phyloP scores from a whole-genome alignment of 306 rosid species.

The Rosa rugosa region DNA sequence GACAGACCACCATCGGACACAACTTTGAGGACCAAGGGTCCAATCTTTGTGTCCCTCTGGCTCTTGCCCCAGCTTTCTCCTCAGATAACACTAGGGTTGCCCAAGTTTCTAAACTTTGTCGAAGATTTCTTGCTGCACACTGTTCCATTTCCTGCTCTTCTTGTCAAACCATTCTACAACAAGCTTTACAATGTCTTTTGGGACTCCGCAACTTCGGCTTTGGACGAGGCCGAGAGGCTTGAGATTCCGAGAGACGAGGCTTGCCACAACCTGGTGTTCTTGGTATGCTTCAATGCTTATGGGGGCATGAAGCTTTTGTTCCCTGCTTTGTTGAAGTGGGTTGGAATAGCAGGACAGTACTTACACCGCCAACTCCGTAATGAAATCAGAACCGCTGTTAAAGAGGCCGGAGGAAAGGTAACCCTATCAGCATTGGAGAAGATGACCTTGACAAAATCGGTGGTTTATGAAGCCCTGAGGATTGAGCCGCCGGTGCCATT shows the following conservation, averaged over 20 bases:
- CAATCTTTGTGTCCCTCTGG: conserved; percentile 36
- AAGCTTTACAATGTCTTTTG: conserved; percentile 38
- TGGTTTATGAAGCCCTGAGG: conserved; percentile 24
- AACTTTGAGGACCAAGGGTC: conserved; percentile 33
- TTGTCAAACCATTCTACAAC: conserved; percentile 42
- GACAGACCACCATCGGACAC: conserved; percentile 29
- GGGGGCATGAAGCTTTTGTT: conserved; percentile 57
- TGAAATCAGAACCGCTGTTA: conserved; percentile 50
- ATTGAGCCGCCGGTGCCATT: conserved; percentile 69
- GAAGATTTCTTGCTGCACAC: conserved; percentile 54
- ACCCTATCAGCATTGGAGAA: conserved; percentile 37
- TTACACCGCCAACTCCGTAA: conserved; percentile 43
- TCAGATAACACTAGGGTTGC: conserved; percentile 28
- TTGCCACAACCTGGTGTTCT: conserved; percentile 58
- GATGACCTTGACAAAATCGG: conserved; percentile 43
- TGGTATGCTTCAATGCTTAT: conserved; percentile 56
- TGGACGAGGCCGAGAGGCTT: conserved; percentile 48
- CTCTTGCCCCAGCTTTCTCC: conserved; percentile 51
- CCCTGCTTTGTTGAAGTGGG: conserved; percentile 55
- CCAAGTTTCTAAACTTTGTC: conserved; percentile 30
- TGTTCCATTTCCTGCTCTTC: conserved; percentile 40
- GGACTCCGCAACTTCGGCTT: conserved; percentile 16
- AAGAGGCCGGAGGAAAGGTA: conserved; percentile 33
- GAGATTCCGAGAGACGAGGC: conserved; percentile 59
- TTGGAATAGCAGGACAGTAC: conserved; percentile 45